These are phyloP conservation scores for Phytopythium vexans DNA, from an alignment of 352 stramenopile species.

Conservation along the genomic window DNA sequence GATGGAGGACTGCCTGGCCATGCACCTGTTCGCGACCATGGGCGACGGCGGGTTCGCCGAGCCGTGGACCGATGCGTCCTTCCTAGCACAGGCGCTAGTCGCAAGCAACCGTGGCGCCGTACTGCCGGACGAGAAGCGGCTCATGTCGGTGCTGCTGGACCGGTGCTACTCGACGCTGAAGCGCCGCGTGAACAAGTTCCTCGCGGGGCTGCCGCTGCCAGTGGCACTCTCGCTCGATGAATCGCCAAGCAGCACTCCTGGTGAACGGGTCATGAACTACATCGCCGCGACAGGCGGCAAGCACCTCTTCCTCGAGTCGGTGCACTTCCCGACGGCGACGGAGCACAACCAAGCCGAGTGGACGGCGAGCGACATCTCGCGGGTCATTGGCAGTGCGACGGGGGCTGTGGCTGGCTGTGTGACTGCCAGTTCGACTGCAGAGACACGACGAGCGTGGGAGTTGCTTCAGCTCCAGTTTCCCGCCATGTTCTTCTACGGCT, in stretches of 20 bases:
- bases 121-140: slow-evolving; percentile 13
- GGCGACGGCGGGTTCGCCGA: slow-evolving; percentile 4
- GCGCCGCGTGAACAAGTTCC: slow-evolving; percentile 14
- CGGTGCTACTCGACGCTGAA: slow-evolving; percentile 24
- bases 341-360: slow-evolving; percentile 8
- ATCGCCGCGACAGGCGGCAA: slow-evolving; percentile 20
- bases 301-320: slow-evolving; percentile 25
- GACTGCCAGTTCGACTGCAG: slow-evolving; percentile 12
- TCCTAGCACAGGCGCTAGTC: slow-evolving; percentile 9
- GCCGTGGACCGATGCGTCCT: background rate
- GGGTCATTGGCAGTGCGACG: slow-evolving; percentile 15
- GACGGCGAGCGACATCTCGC: slow-evolving; percentile 13
- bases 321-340: slow-evolving; percentile 7
- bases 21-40: slow-evolving; percentile 32
- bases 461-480: slow-evolving; percentile 26
- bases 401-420: slow-evolving; percentile 27
- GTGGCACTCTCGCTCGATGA: slow-evolving; percentile 19
- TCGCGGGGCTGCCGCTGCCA: slow-evolving; percentile 21
- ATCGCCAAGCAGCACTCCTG: background rate
- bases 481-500: slow-evolving; percentile 37
- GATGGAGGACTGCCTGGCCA: slow-evolving; percentile 24
- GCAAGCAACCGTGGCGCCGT: slow-evolving; percentile 2
- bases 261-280: slow-evolving; percentile 15
- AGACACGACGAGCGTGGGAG: slow-evolving; percentile 15
- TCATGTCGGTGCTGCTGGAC: slow-evolving; percentile 29